Evolutionary conservation across 2,329 filamentous ascomycete species (phyloP).

Genomic region (Fusarium heterosporum): DNA sequence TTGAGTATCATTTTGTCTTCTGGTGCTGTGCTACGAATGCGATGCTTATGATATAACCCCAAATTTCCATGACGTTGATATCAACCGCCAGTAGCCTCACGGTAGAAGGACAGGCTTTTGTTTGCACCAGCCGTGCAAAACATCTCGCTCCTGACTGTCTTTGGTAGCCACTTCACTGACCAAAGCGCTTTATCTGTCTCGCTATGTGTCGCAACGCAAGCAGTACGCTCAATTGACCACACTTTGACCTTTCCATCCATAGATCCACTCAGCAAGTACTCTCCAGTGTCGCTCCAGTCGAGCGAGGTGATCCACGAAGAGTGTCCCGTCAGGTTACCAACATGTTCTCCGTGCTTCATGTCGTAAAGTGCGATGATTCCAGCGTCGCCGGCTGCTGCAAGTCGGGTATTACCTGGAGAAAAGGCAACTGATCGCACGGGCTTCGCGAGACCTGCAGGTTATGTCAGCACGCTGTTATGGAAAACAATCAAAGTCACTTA

Average conservation of each 20-base stretch:
- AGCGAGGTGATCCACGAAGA: constrained; percentile 89
- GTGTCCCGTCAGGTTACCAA: constrained; percentile 84
- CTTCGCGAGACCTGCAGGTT: constrained; percentile 77
- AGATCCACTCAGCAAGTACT: constrained; percentile 87
- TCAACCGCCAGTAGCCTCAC: constrained; percentile 72
- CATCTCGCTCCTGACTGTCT: constrained; percentile 73
- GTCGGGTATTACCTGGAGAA: constrained; percentile 83
- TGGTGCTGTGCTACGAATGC: neutral
- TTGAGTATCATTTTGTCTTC: neutral
- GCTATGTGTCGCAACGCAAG: constrained; percentile 92
- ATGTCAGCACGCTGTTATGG: constrained; percentile 17
- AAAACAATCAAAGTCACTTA: constrained; percentile 52
- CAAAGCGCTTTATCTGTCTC: constrained; percentile 89
- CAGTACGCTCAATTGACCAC: constrained; percentile 87
- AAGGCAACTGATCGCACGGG: constrained; percentile 89
- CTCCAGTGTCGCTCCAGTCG: constrained; percentile 93
- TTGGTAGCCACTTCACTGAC: constrained; percentile 86
- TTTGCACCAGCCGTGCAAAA: constrained; percentile 86
- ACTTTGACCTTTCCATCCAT: constrained; percentile 97
- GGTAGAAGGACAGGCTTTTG: constrained; percentile 81
- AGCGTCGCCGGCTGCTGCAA: constrained; percentile 92
- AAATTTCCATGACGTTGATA: neutral
- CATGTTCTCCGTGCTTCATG: constrained; percentile 89
- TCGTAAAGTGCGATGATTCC: constrained; percentile 92
- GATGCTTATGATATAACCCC: neutral